Percentiles rank a stretch among this genome's conserved stretches.
These are phyloP conservation scores for Boletus sp. DNA, from an alignment of 768 basidiomycete species.

Conservation along the genomic window DNA sequence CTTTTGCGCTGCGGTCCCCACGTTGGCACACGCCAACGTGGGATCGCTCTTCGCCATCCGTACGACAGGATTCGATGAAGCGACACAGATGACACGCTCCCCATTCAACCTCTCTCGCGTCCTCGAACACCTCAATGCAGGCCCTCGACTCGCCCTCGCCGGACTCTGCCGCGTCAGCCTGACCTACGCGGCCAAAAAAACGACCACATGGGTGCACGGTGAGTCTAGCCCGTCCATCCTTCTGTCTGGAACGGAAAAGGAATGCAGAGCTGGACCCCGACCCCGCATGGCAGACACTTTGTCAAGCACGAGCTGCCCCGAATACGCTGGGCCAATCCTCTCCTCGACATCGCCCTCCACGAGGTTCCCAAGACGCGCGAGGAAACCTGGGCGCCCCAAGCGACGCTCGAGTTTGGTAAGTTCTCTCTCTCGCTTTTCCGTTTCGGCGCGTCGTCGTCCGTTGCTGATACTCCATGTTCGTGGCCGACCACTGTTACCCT, in stretches of 20 bases:
- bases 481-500: no score
- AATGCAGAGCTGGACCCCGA: no score
- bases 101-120: slow-evolving; percentile 57
- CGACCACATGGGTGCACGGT: slow-evolving; percentile 78
- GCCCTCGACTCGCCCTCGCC: slow-evolving; percentile 50
- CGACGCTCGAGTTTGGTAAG: slow-evolving; percentile 67
- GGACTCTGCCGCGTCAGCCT: slow-evolving; percentile 54
- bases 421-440: slow-evolving; percentile 9
- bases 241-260: no score
- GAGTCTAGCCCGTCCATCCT: slow-evolving; percentile 16
- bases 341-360: slow-evolving; percentile 43
- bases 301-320: slow-evolving; percentile 75
- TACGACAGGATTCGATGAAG: no score
- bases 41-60: no score
- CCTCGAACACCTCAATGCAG: slow-evolving; percentile 47
- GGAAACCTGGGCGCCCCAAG: slow-evolving; percentile 56
- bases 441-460: no score
- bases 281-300: slow-evolving; percentile 54
- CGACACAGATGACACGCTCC: no score
- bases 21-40: no score
- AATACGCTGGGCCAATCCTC: slow-evolving; percentile 74
- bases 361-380: no score
- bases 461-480: no score
- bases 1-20: no score
- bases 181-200: slow-evolving; percentile 57